Percentiles rank a stretch among this genome's conserved stretches.
These are phyloP conservation scores for Mucor sp. DNA, from an alignment of 371 early-diverging fungal species.

Conservation along the genomic window DNA sequence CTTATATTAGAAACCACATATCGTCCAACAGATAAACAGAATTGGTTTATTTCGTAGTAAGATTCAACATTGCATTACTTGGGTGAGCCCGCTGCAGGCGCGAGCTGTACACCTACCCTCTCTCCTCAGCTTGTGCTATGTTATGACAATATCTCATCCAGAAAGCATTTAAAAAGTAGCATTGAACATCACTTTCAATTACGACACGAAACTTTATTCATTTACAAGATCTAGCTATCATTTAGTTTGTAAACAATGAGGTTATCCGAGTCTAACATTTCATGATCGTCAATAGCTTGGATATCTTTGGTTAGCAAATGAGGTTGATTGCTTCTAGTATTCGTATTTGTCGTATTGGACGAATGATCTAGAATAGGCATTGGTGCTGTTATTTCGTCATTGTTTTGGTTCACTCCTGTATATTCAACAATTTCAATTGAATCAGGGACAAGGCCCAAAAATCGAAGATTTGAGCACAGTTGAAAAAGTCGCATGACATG, in stretches of 20 bases:
- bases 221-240: background rate
- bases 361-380: background rate
- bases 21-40: too few species aligned
- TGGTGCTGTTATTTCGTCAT: background rate
- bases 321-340: background rate
- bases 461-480: conserved; percentile 24
- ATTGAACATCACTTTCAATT: too few species aligned
- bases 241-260: conserved; percentile 2
- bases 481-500: conserved; percentile 33
- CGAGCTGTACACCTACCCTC: too few species aligned
- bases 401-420: background rate
- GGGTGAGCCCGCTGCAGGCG: too few species aligned
- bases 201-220: background rate
- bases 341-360: background rate
- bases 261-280: conserved; percentile 5
- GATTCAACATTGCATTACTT: too few species aligned
- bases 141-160: too few species aligned
- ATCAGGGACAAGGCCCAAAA: conserved; percentile 32
- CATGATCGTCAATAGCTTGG: conserved; percentile 6
- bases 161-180: too few species aligned
- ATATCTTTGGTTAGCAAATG: background rate
- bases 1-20: too few species aligned
- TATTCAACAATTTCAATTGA: background rate
- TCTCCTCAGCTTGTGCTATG: too few species aligned
- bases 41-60: too few species aligned